These are phyloP conservation scores for Cicer yamashitae DNA, from an alignment of 306 rosid genomes.

Conservation along the genomic window DNA sequence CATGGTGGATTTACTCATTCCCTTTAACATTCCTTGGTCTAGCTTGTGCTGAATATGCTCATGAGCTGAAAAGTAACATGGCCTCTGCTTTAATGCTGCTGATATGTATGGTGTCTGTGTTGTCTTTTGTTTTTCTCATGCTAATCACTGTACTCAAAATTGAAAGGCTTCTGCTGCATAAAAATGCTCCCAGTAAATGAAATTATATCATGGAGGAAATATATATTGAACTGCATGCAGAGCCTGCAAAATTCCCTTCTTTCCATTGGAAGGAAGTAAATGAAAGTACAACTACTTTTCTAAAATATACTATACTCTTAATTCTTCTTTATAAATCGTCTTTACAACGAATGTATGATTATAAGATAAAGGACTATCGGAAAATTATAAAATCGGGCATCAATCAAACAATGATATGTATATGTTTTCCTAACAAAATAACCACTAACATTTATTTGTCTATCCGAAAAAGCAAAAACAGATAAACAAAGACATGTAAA, in stretches of 20 bases:
- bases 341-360: background rate
- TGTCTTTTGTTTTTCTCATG: conserved; percentile 55
- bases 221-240: background rate
- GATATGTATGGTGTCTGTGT: conserved; percentile 43
- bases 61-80: conserved; percentile 39
- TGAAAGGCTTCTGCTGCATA: conserved; percentile 43
- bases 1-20: conserved; percentile 62
- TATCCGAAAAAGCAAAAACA: no score
- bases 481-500: no score
- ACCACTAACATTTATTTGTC: no score
- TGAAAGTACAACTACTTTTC: background rate
- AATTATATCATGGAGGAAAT: background rate
- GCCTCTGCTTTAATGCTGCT: conserved; percentile 52
- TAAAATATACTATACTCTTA: background rate
- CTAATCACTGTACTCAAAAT: conserved; percentile 48
- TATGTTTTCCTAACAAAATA: no score
- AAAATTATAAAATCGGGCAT: no score
- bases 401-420: no score
- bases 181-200: conserved; percentile 37
- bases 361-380: background rate
- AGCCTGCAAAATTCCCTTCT: background rate
- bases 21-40: conserved; percentile 57
- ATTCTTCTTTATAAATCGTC: background rate
- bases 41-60: conserved; percentile 58
- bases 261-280: background rate